These are phyloP conservation scores for Stylosanthes scabra DNA, from an alignment of 331 rosid genomes.

Conservation along the genomic window DNA sequence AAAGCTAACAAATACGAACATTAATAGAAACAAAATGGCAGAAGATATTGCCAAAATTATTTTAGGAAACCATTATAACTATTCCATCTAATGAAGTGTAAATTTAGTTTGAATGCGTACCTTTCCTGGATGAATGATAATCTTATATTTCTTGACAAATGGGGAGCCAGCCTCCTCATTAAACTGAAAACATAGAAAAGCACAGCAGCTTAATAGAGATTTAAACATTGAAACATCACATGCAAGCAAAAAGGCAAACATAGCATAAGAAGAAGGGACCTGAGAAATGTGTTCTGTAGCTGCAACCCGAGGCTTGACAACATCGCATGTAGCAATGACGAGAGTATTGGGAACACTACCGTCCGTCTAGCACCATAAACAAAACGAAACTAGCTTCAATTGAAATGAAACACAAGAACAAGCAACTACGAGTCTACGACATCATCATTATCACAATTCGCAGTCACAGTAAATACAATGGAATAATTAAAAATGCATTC, in stretches of 20 bases:
- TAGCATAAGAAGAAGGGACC: slow-evolving; percentile 47
- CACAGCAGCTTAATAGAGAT: slow-evolving; percentile 24
- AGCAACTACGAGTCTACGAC: too few relatives aligned
- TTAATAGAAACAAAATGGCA: not conserved
- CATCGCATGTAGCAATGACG: slow-evolving; percentile 97
- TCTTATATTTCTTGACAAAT: slow-evolving; percentile 97
- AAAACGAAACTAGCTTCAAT: too few relatives aligned
- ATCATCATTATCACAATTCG: not conserved
- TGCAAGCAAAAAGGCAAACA: slow-evolving; percentile 1
- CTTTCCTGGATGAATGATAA: too few relatives aligned
- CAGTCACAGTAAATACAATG: not conserved
- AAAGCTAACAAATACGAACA: not conserved
- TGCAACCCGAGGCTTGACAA: slow-evolving; percentile 97
- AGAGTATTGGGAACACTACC: slow-evolving; percentile 98
- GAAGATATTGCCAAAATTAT: too few relatives aligned
- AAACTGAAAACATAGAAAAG: slow-evolving; percentile 61
- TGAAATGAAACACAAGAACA: slow-evolving; percentile 3
- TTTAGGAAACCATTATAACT: too few relatives aligned
- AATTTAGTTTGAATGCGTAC: too few relatives aligned
- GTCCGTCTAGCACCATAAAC: slow-evolving; percentile 66
- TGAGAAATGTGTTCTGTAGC: slow-evolving; percentile 98
- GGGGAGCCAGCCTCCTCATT: slow-evolving; percentile 99
- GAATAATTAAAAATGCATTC: too few relatives aligned
- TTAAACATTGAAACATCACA: slow-evolving; percentile 21
- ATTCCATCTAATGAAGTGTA: too few relatives aligned